Percentiles rank a stretch among this genome's conserved stretches.
Conservation (phyloP, 257 asterid genomes). For the Handroanthus guayacan region DNA sequence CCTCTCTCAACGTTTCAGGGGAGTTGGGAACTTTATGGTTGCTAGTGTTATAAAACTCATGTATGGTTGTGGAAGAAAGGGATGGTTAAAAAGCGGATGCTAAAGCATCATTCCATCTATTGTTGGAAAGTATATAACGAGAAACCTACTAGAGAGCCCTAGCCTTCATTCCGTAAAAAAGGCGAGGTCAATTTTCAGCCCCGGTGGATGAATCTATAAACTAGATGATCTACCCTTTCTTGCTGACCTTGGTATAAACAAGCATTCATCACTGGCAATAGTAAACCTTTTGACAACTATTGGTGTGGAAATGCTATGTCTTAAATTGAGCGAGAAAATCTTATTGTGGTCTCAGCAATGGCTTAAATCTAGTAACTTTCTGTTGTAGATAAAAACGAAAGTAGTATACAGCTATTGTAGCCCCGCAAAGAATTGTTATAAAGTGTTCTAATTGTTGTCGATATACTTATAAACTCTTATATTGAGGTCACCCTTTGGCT, state of each 20-base stretch:
- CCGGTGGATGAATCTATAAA: conserved; percentile 1
- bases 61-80: too few species aligned
- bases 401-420: not conserved
- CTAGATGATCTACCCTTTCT: conserved; percentile 15
- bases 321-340: not conserved
- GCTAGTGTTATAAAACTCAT: too few species aligned
- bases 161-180: not conserved
- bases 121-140: too few species aligned
- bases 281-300: conserved; percentile 1
- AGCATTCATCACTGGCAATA: not conserved
- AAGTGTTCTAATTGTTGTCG: conserved; percentile 11
- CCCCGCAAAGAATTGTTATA: not conserved
- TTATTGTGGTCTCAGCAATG: conserved; percentile 2
- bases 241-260: conserved; percentile 12
- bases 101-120: too few species aligned
- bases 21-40: too few species aligned
- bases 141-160: not conserved
- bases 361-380: conserved; percentile 23
- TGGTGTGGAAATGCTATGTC: conserved; percentile 5
- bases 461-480: conserved; percentile 5
- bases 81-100: too few species aligned
- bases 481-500: conserved; percentile 24
- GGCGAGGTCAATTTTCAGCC: not conserved
- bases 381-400: conserved; percentile 3
- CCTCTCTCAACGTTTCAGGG: too few species aligned